A percentile compares a stretch with the other conserved stretches of the same genome.
phyloP scores from a whole-genome alignment of 2,329 filamentous ascomycete genomes.

The Emmonsia crescens region DNA sequence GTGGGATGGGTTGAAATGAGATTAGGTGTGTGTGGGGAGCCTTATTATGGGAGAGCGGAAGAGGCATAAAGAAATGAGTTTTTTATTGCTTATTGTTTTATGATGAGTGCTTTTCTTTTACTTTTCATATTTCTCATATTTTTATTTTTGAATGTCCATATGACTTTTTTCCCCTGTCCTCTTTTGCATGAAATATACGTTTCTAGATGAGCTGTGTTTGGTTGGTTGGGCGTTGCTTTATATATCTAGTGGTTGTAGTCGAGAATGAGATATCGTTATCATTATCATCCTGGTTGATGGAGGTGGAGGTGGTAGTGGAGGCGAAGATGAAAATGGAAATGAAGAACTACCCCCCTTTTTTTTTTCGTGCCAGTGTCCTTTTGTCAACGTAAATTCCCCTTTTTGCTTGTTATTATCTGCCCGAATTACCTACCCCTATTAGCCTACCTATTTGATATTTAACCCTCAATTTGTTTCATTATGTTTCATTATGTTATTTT shows the following conservation, averaged over 20 bases:
- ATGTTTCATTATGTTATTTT: too few relatives aligned
- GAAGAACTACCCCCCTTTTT: too few relatives aligned
- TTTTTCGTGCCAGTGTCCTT: too few relatives aligned
- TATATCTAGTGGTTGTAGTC: not conserved
- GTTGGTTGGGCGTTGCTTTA: not conserved
- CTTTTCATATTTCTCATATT: not conserved
- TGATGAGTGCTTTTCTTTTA: not conserved
- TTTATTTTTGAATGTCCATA: not conserved
- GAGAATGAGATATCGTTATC: not conserved
- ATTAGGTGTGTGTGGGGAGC: not conserved
- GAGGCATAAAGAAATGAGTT: not conserved
- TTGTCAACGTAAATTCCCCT: too few relatives aligned
- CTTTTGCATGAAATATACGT: not conserved
- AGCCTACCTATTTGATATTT: too few relatives aligned
- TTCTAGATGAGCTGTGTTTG: not conserved
- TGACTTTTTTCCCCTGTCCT: not conserved
- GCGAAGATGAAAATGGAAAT: too few relatives aligned
- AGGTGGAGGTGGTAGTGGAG: not conserved
- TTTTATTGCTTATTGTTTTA: not conserved
- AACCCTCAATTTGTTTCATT: too few relatives aligned
- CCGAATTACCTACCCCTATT: too few relatives aligned
- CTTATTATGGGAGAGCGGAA: not conserved
- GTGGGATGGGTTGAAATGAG: constrained; percentile 49
- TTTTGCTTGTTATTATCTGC: too few relatives aligned
- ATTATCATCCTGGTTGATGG: not conserved